These are phyloP conservation scores for Azolla pinnata DNA, from an alignment of 75 land plant genomes.

Conservation along the genomic window DNA sequence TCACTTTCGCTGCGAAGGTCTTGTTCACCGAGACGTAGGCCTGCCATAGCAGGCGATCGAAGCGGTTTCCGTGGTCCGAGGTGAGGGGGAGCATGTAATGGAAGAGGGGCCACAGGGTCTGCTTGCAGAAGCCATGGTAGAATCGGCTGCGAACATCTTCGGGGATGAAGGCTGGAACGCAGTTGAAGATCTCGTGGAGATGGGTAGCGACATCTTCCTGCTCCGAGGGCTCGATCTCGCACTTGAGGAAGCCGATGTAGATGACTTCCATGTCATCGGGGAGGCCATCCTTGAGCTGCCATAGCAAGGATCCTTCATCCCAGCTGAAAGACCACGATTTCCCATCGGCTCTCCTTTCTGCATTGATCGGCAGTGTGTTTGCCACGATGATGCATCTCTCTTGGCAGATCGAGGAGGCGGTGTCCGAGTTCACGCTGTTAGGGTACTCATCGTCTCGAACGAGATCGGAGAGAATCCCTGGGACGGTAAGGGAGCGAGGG, in stretches of 20 bases:
- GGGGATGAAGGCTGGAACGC: conserved; percentile 45
- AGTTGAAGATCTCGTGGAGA: conserved; percentile 35
- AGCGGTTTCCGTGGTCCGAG: conserved; percentile 34
- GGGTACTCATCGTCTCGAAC: conserved; percentile 25
- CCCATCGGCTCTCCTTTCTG: conserved; percentile 19
- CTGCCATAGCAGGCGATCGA: conserved; percentile 41
- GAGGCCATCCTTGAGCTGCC: conserved; percentile 47
- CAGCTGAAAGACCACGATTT: conserved; percentile 30
- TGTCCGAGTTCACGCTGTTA: conserved; percentile 29
- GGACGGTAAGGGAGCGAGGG: conserved; percentile 40
- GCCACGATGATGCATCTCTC: conserved; percentile 38
- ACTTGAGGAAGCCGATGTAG: conserved; percentile 41
- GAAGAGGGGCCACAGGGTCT: conserved; percentile 49
- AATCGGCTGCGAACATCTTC: conserved; percentile 20
- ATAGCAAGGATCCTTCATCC: conserved; percentile 42
- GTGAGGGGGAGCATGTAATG: conserved; percentile 47
- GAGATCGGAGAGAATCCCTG: conserved; percentile 33
- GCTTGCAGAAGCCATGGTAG: conserved; percentile 56
- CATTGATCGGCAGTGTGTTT: conserved; percentile 41
- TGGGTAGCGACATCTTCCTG: conserved; percentile 43
- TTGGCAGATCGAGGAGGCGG: conserved; percentile 27
- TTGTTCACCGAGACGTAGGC: conserved; percentile 46
- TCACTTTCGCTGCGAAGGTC: conserved; percentile 40
- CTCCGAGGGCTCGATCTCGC: conserved; percentile 29
- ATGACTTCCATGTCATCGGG: conserved; percentile 50